Percentiles rank a stretch among this genome's conserved stretches.
Conservation (phyloP, 2,329 filamentous ascomycete genomes). For the Venturia aucupariae region DNA sequence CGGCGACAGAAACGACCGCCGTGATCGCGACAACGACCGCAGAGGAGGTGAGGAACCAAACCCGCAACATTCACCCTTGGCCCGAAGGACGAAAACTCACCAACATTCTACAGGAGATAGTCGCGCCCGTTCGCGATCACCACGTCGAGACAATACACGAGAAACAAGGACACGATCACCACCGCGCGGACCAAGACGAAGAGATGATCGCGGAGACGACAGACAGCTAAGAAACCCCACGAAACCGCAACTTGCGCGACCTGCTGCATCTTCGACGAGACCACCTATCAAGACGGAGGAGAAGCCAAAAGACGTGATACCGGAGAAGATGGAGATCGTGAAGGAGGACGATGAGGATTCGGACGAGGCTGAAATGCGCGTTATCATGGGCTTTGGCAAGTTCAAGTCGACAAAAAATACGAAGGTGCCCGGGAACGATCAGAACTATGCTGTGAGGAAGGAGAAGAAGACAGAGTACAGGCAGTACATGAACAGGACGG, state of each 20-base stretch:
- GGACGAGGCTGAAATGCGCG: conserved; percentile 49
- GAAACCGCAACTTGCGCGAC: conserved; percentile 2
- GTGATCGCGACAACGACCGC: conserved; percentile 6
- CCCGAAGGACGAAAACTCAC: conserved; percentile 6
- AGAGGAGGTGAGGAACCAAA: conserved; percentile 3
- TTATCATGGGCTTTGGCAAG: conserved; percentile 80
- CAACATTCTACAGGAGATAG: neutral
- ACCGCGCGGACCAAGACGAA: neutral
- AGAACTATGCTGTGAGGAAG: conserved; percentile 72
- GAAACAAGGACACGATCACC: conserved; percentile 4
- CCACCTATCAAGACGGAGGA: neutral
- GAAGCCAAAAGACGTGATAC: neutral
- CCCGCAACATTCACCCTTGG: neutral
- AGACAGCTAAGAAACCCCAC: neutral
- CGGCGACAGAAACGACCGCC: neutral
- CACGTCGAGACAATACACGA: conserved; percentile 4
- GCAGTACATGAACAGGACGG: conserved; percentile 89
- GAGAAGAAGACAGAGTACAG: conserved; percentile 92
- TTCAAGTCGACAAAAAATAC: conserved; percentile 84
- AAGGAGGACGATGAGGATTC: neutral
- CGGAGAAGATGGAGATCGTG: conserved; percentile 2
- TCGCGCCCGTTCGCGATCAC: conserved; percentile 13
- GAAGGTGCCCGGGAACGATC: conserved; percentile 75
- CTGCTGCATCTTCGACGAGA: neutral
- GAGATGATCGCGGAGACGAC: neutral